These are phyloP conservation scores for Hericium coralloides DNA, from an alignment of 768 basidiomycete genomes.

Conservation along the genomic window DNA sequence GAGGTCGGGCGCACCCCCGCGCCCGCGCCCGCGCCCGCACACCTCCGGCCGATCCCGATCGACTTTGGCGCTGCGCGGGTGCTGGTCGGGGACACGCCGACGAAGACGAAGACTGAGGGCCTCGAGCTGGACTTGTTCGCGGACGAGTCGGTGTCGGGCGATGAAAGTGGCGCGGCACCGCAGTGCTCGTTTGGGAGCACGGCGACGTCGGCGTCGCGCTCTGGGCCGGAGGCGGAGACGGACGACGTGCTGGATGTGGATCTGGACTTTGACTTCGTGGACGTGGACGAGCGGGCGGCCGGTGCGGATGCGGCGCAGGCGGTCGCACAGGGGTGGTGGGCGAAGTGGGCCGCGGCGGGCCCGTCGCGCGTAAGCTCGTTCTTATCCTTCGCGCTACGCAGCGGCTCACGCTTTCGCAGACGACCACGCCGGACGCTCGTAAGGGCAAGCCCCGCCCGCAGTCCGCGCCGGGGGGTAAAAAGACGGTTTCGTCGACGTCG, in stretches of 20 bases:
- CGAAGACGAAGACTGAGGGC: neutral
- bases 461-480: neutral
- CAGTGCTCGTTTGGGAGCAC: conserved; percentile 6
- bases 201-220: conserved; percentile 11
- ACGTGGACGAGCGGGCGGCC: conserved; percentile 17
- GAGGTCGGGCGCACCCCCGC: conserved; percentile 10
- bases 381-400: too few species aligned
- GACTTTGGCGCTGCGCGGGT: neutral
- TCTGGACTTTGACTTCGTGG: neutral
- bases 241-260: neutral
- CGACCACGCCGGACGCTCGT: conserved; percentile 35
- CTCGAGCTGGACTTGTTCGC: conserved; percentile 7
- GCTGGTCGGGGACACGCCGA: conserved; percentile 24
- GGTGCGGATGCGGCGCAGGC: conserved; percentile 22
- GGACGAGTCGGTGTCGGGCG: neutral
- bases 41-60: neutral
- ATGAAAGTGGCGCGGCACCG: conserved; percentile 1
- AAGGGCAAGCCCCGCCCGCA: conserved; percentile 17
- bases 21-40: neutral
- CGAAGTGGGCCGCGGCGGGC: conserved; percentile 34
- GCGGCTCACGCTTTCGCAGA: too few species aligned
- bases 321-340: conserved; percentile 43
- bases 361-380: conserved; percentile 7
- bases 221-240: conserved; percentile 7
- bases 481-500: neutral